phyloP scores from a whole-genome alignment of 2,329 filamentous ascomycete species.

The Daldinia sp. region DNA sequence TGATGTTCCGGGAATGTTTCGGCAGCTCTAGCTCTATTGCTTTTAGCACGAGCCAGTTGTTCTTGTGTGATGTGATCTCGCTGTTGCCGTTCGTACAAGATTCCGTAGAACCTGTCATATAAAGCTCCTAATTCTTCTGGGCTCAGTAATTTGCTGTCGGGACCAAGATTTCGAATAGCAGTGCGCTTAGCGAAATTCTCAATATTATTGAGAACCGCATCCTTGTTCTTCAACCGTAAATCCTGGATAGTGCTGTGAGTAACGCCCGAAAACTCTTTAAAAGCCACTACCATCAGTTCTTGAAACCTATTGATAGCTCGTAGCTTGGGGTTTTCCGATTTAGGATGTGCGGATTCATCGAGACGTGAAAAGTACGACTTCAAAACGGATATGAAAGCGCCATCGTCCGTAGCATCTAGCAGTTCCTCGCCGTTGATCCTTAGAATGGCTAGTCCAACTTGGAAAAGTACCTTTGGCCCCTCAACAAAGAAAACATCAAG shows the following conservation, averaged over 20 bases:
- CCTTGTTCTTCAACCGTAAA: slow-evolving; percentile 89
- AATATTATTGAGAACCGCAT: slow-evolving; percentile 92
- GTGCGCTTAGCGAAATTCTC: slow-evolving; percentile 98
- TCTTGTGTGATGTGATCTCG: slow-evolving; percentile 79
- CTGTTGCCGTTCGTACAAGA: slow-evolving; percentile 91
- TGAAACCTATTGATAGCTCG: slow-evolving; percentile 95
- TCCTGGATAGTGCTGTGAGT: slow-evolving; percentile 93
- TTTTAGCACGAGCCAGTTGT: slow-evolving; percentile 70
- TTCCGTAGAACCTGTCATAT: slow-evolving; percentile 93
- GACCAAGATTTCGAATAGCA: slow-evolving; percentile 92
- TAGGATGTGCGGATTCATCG: slow-evolving; percentile 95
- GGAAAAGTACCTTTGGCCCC: slow-evolving; percentile 95
- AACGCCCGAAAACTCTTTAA: slow-evolving; percentile 96
- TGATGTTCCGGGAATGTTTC: slow-evolving; percentile 50
- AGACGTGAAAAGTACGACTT: slow-evolving; percentile 94
- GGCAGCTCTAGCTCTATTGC: slow-evolving; percentile 62
- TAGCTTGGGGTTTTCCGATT: slow-evolving; percentile 93
- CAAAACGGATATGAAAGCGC: slow-evolving; percentile 93
- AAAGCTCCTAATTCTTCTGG: slow-evolving; percentile 86
- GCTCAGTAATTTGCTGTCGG: slow-evolving; percentile 91
- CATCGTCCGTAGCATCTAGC: slow-evolving; percentile 90
- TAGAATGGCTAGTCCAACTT: slow-evolving; percentile 95
- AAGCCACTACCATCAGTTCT: slow-evolving; percentile 98
- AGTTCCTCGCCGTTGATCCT: slow-evolving; percentile 97
- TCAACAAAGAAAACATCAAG: slow-evolving; percentile 98